phyloP scores from a whole-genome alignment of 2,329 filamentous ascomycete genomes.

The Huntiella abstrusa region DNA sequence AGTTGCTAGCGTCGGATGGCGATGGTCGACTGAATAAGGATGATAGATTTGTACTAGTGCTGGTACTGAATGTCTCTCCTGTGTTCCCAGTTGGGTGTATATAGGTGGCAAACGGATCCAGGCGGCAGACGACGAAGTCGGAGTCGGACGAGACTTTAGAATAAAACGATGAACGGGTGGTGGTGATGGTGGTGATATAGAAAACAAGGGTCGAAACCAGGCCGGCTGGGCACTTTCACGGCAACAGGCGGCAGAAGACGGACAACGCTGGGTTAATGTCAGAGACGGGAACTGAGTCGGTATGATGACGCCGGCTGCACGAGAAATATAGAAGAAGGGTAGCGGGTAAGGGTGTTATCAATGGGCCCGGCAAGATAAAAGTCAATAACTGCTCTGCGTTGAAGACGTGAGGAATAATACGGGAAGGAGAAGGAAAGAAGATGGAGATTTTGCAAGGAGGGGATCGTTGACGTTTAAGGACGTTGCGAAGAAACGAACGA shows the following conservation, averaged over 20 bases:
- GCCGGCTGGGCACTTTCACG: constrained; percentile 10
- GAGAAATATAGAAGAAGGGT: constrained; percentile 1
- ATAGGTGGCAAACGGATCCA: not conserved
- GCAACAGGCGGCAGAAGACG: constrained; percentile 4
- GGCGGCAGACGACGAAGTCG: not conserved
- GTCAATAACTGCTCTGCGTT: too few species aligned
- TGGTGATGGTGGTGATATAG: not conserved
- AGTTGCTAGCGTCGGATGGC: too few species aligned
- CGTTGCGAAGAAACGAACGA: constrained; percentile 1
- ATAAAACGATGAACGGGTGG: not conserved
- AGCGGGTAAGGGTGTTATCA: not conserved
- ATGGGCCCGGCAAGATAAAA: not conserved
- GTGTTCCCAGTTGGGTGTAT: too few species aligned
- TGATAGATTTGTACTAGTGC: too few species aligned
- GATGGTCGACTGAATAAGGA: too few species aligned
- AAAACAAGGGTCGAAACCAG: constrained; percentile 7
- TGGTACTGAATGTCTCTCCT: too few species aligned
- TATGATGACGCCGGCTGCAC: not conserved
- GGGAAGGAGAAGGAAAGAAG: not conserved
- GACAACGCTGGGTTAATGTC: not conserved
- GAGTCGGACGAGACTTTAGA: not conserved
- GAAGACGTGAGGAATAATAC: not conserved
- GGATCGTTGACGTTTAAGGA: too few species aligned
- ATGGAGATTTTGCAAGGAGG: not conserved
- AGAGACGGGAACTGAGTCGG: not conserved